Conservation (phyloP, 2,329 filamentous ascomycete genomes). For the Nigrograna mackinnonii region DNA sequence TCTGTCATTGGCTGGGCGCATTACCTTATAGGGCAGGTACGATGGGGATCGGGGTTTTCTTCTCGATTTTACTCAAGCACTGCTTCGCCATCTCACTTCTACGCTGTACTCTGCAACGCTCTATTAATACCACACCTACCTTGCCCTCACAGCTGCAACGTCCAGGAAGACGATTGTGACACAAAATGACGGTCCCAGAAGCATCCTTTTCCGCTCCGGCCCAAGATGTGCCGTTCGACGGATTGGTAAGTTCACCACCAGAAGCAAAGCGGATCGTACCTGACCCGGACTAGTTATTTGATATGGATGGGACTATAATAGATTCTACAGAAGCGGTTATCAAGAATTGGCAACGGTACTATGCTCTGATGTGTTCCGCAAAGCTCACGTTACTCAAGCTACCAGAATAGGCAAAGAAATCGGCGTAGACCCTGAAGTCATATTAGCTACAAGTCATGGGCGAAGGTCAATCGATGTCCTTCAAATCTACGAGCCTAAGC, state of each 20-base stretch:
- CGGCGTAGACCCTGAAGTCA: slow-evolving; percentile 79
- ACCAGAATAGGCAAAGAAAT: slow-evolving; percentile 78
- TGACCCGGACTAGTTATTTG: slow-evolving; percentile 9
- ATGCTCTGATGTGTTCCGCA: no score
- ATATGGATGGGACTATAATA: slow-evolving; percentile 71
- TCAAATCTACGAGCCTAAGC: slow-evolving; percentile 75
- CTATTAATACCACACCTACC: no score
- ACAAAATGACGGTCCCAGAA: slow-evolving; percentile 34
- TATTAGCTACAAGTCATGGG: slow-evolving; percentile 89
- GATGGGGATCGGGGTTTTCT: no score
- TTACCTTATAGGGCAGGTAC: no score
- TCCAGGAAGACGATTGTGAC: no score
- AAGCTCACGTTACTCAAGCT: slow-evolving; percentile 1
- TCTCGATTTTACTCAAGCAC: no score
- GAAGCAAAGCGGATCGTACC: not conserved
- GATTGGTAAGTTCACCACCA: slow-evolving; percentile 39
- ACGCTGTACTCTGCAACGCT: no score
- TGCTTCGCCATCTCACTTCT: no score
- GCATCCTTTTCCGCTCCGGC: slow-evolving; percentile 46
- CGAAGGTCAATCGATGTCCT: slow-evolving; percentile 87
- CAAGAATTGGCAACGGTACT: slow-evolving; percentile 75
- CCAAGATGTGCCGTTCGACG: slow-evolving; percentile 45
- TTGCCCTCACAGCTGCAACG: no score
- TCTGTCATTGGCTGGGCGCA: no score
- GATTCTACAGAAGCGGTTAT: slow-evolving; percentile 77